phyloP scores from a whole-genome alignment of 768 basidiomycete species.

The Calocera cornea region DNA sequence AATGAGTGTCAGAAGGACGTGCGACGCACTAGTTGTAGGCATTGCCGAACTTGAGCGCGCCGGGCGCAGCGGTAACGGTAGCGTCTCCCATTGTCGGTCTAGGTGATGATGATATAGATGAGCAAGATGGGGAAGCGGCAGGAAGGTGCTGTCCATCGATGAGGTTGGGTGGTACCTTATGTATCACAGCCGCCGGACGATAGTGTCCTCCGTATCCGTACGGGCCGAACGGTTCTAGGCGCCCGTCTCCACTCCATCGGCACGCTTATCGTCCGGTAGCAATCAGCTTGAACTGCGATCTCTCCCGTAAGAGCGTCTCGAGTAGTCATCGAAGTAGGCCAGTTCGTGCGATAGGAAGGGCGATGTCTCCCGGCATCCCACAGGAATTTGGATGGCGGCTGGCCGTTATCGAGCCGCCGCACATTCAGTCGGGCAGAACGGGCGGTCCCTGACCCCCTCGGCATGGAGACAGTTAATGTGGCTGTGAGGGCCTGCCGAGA shows the following conservation, averaged over 20 bases:
- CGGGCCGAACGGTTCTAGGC: too few species aligned
- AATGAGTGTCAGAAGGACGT: not conserved
- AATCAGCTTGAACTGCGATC: not conserved
- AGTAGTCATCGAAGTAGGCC: not conserved
- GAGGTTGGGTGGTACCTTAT: not conserved
- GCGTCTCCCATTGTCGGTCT: not conserved
- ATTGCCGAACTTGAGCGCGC: not conserved
- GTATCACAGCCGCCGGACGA: not conserved
- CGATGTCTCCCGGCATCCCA: not conserved
- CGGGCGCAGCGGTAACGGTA: not conserved
- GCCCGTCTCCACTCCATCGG: not conserved
- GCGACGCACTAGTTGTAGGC: constrained; percentile 1
- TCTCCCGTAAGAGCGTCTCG: not conserved
- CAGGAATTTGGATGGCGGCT: not conserved
- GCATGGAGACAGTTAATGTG: not conserved
- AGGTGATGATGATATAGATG: not conserved
- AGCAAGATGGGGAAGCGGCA: not conserved
- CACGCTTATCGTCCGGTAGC: not conserved
- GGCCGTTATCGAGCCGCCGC: not conserved
- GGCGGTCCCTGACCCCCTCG: not conserved
- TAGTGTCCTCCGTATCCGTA: not conserved
- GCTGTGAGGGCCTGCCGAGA: not conserved
- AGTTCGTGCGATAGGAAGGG: not conserved
- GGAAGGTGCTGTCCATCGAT: not conserved
- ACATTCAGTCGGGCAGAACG: not conserved